A percentile compares a stretch with the other conserved stretches of the same genome.
Evolutionary conservation across 179 eudicot species (phyloP).

Genomic region (Beta corolliflora): DNA sequence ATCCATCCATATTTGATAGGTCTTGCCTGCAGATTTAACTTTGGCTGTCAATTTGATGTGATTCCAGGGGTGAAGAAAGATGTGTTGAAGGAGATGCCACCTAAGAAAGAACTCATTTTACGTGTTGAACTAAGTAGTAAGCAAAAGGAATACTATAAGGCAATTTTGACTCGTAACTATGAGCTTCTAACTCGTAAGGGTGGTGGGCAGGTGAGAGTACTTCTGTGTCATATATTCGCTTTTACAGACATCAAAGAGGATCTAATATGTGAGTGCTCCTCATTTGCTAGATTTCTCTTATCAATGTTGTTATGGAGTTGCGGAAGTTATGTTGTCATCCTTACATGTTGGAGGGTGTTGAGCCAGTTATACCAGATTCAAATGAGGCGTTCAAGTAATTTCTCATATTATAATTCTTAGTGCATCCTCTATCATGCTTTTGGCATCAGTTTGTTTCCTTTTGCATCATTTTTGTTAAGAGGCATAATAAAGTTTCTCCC

Average conservation of each 20-base stretch:
- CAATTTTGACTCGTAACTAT: slow-evolving; percentile 92
- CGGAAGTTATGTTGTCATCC: slow-evolving; percentile 96
- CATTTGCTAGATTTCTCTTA: slow-evolving; percentile 70
- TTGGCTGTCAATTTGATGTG: slow-evolving; percentile 5
- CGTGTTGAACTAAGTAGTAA: slow-evolving; percentile 93
- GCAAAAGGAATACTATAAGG: slow-evolving; percentile 97
- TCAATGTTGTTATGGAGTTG: slow-evolving; percentile 95
- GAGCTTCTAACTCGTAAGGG: slow-evolving; percentile 90
- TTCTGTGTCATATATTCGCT: slow-evolving; percentile 5
- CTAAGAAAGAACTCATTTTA: slow-evolving; percentile 93
- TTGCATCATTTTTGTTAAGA: slow-evolving; percentile 4
- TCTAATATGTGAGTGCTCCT: slow-evolving; percentile 19
- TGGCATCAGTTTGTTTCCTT: slow-evolving; percentile 4
- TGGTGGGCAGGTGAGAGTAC: slow-evolving; percentile 79
- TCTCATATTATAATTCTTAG: slow-evolving; percentile 14
- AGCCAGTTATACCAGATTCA: slow-evolving; percentile 64
- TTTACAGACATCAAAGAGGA: slow-evolving; percentile 1
- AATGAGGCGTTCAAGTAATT: slow-evolving; percentile 80
- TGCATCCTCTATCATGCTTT: not conserved
- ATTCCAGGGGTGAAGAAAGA: slow-evolving; percentile 94
- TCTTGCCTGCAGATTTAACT: not conserved
- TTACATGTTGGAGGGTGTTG: slow-evolving; percentile 98
- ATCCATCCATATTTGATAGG: not conserved
- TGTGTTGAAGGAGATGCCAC: slow-evolving; percentile 93
- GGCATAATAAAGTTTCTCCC: too few relatives aligned